A percentile compares a stretch with the other conserved stretches of the same genome.
phyloP scores from a whole-genome alignment of 2,329 filamentous ascomycete species.

The Diplodia sapinea region DNA sequence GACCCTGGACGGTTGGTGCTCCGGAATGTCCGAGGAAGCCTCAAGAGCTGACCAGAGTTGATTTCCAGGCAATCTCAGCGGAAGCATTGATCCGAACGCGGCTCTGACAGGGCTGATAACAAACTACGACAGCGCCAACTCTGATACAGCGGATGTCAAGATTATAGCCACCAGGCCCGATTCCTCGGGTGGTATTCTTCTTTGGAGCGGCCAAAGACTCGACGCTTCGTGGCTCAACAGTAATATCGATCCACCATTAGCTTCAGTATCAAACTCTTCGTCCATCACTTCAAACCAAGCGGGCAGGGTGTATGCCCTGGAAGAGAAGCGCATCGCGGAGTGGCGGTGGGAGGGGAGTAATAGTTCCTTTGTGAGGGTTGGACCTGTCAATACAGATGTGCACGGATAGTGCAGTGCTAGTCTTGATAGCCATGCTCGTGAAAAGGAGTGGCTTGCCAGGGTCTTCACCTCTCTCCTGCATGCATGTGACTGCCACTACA shows the following conservation, averaged over 20 bases:
- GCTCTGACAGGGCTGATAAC: conserved; percentile 11
- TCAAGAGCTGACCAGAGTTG: neutral
- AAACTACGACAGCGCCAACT: conserved; percentile 12
- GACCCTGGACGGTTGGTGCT: conserved; percentile 6
- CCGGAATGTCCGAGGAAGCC: neutral
- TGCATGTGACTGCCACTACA: too few species aligned
- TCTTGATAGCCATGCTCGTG: too few species aligned
- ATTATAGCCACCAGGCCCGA: neutral
- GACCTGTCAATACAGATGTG: conserved; percentile 6
- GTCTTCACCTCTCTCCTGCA: too few species aligned
- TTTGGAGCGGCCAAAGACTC: conserved; percentile 8
- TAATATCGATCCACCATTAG: conserved; percentile 4
- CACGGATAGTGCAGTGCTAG: neutral
- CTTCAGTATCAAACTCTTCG: neutral
- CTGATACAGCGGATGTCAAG: conserved; percentile 12
- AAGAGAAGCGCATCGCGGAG: neutral
- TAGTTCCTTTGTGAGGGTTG: conserved; percentile 1
- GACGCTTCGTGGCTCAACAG: conserved; percentile 25
- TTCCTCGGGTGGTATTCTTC: conserved; percentile 4
- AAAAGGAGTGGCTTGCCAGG: too few species aligned
- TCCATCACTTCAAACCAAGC: conserved; percentile 21
- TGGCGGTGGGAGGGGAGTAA: conserved; percentile 15
- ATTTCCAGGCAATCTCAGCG: neutral
- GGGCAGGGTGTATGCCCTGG: neutral
- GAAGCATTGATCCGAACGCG: neutral